These are phyloP conservation scores for Bassia scoparia DNA, from an alignment of 148 eudicot species.

Conservation along the genomic window DNA sequence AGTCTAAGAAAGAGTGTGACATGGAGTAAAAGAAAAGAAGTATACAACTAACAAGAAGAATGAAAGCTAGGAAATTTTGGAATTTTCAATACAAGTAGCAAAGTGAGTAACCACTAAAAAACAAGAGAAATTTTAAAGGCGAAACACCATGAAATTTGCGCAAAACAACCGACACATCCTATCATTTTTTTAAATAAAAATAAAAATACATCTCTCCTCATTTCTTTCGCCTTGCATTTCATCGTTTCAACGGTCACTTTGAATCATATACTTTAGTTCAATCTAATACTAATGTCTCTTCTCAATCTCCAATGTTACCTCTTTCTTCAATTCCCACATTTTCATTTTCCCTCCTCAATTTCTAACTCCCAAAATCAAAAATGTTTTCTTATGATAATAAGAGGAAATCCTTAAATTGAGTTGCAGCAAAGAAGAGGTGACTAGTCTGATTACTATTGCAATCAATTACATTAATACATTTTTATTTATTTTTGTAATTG, in stretches of 20 bases:
- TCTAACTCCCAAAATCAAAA: slow-evolving; percentile 22
- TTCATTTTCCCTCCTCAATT: slow-evolving; percentile 13
- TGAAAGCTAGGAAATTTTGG: no score
- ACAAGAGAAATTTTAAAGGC: not conserved
- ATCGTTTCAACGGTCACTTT: slow-evolving; percentile 17
- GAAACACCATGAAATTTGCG: not conserved
- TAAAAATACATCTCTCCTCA: not conserved
- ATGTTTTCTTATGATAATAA: slow-evolving; percentile 15
- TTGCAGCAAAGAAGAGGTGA: slow-evolving; percentile 51
- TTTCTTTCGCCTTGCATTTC: not conserved
- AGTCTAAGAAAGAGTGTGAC: no score
- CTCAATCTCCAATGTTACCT: slow-evolving; percentile 21
- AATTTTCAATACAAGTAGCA: no score
- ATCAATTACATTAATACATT: not conserved
- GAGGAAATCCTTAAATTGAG: slow-evolving; percentile 29
- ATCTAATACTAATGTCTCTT: slow-evolving; percentile 32
- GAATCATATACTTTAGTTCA: not conserved
- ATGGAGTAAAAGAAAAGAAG: no score
- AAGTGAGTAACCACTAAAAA: not conserved
- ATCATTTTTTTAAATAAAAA: slow-evolving; percentile 22
- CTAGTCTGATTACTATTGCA: not conserved
- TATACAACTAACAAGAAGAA: no score
- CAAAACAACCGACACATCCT: slow-evolving; percentile 46
- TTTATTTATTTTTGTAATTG: not conserved
- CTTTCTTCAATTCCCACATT: slow-evolving; percentile 31